A percentile compares a stretch with the other conserved stretches of the same genome.
These are phyloP conservation scores for Plasmodium billcollinsi DNA, from an alignment of 169 alveolate genomes.

Conservation along the genomic window DNA sequence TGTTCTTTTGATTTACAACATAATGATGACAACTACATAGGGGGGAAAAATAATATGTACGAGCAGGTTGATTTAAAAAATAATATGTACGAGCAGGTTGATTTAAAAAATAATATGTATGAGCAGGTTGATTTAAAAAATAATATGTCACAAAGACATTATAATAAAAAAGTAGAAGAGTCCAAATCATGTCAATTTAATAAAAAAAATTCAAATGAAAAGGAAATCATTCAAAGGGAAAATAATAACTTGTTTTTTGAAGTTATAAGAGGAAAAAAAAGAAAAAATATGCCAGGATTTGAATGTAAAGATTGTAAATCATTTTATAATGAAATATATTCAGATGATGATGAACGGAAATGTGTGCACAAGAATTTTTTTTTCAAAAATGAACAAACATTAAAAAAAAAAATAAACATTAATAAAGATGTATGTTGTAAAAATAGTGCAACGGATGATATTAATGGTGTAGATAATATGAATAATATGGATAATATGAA, in stretches of 20 bases:
- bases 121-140: neutral
- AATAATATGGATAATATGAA: neutral
- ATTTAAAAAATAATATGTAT: neutral
- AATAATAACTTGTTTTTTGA: slow-evolving; percentile 28
- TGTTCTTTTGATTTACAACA: too few species aligned
- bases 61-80: neutral
- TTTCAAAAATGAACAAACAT: neutral
- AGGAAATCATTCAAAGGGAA: neutral
- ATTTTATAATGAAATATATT: slow-evolving; percentile 64
- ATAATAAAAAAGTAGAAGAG: too few species aligned
- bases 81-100: too few species aligned
- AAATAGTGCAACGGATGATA: too few species aligned
- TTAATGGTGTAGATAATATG: too few species aligned
- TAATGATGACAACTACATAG: too few species aligned
- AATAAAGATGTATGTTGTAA: neutral
- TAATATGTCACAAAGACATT: too few species aligned
- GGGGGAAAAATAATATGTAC: neutral
- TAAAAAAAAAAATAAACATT: slow-evolving; percentile 10
- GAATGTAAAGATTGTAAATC: slow-evolving; percentile 67
- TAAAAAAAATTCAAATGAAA: slow-evolving; percentile 3
- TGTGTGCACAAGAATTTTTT: too few species aligned
- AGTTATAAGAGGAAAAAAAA: slow-evolving; percentile 60
- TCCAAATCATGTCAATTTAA: too few species aligned
- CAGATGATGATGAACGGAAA: slow-evolving; percentile 13
- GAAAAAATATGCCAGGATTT: slow-evolving; percentile 57